A percentile compares a stretch with the other conserved stretches of the same genome.
Evolutionary conservation across 108 stramenopile species (phyloP).

Genomic region (Epipyxis sp.): DNA sequence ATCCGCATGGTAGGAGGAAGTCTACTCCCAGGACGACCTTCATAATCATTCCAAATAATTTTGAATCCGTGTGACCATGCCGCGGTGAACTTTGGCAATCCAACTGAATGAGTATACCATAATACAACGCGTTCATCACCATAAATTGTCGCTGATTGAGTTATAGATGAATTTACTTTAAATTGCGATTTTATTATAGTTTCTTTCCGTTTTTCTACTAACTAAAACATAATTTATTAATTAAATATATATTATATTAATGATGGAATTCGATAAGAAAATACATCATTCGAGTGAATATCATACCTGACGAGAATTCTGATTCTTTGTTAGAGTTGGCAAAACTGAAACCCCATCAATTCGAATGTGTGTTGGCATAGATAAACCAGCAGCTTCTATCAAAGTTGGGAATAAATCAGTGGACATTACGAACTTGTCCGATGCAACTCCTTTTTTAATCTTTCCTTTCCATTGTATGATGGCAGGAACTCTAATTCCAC

Average conservation of each 20-base stretch:
- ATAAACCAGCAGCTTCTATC: background rate
- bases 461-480: background rate
- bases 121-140: background rate
- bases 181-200: background rate
- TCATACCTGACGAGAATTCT: background rate
- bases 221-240: background rate
- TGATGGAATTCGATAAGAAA: background rate
- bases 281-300: background rate
- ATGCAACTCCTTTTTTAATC: background rate
- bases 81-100: background rate
- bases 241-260: background rate
- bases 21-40: background rate
- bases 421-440: background rate
- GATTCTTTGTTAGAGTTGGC: background rate
- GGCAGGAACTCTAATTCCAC: constrained; percentile 14
- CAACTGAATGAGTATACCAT: background rate
- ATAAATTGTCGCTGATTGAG: background rate
- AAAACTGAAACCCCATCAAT: constrained; percentile 2
- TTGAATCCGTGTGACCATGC: background rate
- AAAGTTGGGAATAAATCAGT: constrained; percentile 14
- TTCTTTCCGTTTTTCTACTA: background rate
- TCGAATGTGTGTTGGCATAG: background rate
- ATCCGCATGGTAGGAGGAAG: too few relatives aligned
- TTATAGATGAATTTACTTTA: background rate
- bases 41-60: background rate